phyloP scores from a whole-genome alignment of 2,329 filamentous ascomycete genomes.

The Stenocarpella maydis region DNA sequence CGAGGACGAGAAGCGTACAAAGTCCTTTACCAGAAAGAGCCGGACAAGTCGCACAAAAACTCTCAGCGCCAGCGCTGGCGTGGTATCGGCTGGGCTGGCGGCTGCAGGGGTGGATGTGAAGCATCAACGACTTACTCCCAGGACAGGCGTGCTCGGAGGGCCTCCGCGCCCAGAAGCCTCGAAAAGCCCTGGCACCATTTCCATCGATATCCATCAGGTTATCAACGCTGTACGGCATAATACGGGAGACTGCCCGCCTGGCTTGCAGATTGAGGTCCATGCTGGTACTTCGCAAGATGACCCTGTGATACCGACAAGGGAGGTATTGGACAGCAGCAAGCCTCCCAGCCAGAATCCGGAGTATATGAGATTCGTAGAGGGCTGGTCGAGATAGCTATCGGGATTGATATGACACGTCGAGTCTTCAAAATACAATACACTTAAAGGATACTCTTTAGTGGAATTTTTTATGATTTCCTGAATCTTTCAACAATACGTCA shows the following conservation, averaged over 20 bases:
- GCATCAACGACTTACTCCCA: slow-evolving; percentile 12
- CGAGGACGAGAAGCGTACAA: slow-evolving; percentile 1
- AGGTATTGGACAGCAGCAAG: slow-evolving; percentile 7
- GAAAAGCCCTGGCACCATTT: not conserved
- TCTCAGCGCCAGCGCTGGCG: not conserved
- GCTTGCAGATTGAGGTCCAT: slow-evolving; percentile 16
- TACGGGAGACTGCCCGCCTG: not conserved
- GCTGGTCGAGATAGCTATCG: not conserved
- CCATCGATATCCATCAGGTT: slow-evolving; percentile 9
- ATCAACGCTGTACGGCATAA: not conserved
- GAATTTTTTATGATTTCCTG: not conserved
- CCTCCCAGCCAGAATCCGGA: slow-evolving; percentile 14
- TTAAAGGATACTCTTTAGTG: too few species aligned
- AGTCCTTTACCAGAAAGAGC: slow-evolving; percentile 6
- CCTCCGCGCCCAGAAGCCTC: not conserved
- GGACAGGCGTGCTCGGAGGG: not conserved
- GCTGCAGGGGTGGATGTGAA: slow-evolving; percentile 12
- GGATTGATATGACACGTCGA: not conserved
- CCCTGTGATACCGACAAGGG: not conserved
- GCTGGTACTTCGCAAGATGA: not conserved
- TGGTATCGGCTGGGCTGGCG: slow-evolving; percentile 12
- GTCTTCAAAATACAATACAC: not conserved
- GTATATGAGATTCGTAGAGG: slow-evolving; percentile 10
- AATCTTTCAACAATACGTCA: not conserved
- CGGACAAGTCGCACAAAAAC: not conserved